These are phyloP conservation scores for Ogataea salicorniae DNA, from an alignment of 805 yeast genomes.

Conservation along the genomic window DNA sequence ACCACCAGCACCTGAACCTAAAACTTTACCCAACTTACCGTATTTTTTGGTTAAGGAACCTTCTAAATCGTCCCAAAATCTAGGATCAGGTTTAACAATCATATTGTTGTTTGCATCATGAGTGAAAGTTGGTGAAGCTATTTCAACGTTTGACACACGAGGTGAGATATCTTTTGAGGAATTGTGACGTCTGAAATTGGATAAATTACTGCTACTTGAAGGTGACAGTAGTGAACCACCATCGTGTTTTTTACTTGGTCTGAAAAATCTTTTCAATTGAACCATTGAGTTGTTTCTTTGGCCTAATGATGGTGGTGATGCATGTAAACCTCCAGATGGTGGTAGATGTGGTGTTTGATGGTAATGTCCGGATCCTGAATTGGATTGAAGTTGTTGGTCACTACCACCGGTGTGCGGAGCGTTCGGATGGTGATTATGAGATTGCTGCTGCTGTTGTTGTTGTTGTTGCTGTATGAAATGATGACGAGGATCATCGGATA, in stretches of 20 bases:
- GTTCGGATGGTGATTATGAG: conserved; percentile 1
- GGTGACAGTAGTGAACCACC: conserved; percentile 3
- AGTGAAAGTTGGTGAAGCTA: conserved; percentile 33
- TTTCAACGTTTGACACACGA: conserved; percentile 15
- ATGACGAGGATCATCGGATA: conserved; percentile 24
- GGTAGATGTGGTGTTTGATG: conserved; percentile 18
- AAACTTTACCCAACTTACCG: conserved; percentile 66
- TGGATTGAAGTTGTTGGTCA: conserved; percentile 3
- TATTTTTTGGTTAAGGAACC: conserved; percentile 54
- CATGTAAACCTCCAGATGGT: neutral
- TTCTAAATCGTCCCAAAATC: conserved; percentile 44
- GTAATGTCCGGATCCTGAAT: conserved; percentile 4
- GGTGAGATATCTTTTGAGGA: conserved; percentile 18
- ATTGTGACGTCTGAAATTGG: conserved; percentile 14
- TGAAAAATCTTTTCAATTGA: conserved; percentile 66
- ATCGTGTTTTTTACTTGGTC: conserved; percentile 41
- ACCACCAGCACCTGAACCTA: conserved; percentile 89
- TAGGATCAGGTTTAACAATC: conserved; percentile 34
- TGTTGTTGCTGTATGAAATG: conserved; percentile 3
- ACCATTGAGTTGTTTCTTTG: conserved; percentile 46
- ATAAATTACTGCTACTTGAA: conserved; percentile 7
- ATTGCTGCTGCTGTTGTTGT: conserved; percentile 1
- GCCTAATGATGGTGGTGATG: neutral
- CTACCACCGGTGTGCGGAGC: neutral
- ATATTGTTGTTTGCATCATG: conserved; percentile 36